These are phyloP conservation scores for Lasiosphaeris hirsuta DNA, from an alignment of 495 filamentous ascomycete species.

Conservation along the genomic window DNA sequence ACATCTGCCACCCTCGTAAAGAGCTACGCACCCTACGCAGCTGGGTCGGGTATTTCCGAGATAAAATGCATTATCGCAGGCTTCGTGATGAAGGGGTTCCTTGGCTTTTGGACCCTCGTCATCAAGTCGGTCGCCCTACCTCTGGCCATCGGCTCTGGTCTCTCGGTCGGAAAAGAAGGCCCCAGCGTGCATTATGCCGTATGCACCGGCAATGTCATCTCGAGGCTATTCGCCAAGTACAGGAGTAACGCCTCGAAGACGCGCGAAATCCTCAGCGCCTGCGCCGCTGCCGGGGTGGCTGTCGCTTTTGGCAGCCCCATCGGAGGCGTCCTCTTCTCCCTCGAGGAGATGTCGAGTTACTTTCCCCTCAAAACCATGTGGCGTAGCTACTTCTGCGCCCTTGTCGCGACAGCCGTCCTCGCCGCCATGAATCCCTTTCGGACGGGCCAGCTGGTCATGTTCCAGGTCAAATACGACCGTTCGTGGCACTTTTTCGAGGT, in stretches of 20 bases:
- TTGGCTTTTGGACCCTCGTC: conserved; percentile 85
- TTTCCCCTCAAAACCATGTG: conserved; percentile 98
- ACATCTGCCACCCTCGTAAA: conserved; percentile 84
- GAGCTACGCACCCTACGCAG: conserved; percentile 92
- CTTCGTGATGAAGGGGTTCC: conserved; percentile 99
- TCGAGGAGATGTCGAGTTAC: conserved; percentile 98
- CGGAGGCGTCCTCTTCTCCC: conserved; percentile 91
- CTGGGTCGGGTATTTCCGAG: conserved; percentile 95
- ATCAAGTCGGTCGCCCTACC: conserved; percentile 94
- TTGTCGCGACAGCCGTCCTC: conserved; percentile 91
- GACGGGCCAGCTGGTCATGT: conserved; percentile 99
- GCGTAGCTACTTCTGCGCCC: conserved; percentile 95
- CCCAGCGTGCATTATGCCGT: conserved; percentile 98
- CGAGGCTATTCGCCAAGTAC: conserved; percentile 88
- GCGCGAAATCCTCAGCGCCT: conserved; percentile 89
- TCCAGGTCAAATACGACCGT: conserved; percentile 93
- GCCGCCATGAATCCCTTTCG: conserved; percentile 97
- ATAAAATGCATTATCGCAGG: conserved; percentile 99
- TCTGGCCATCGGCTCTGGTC: conserved; percentile 87
- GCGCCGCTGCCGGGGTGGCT: conserved; percentile 90
- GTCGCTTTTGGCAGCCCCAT: conserved; percentile 98
- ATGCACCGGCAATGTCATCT: conserved; percentile 96
- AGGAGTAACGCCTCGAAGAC: conserved; percentile 90
- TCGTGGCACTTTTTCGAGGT: conserved; percentile 98
- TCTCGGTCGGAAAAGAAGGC: conserved; percentile 96